A percentile compares a stretch with the other conserved stretches of the same genome.
These are phyloP conservation scores for Colletotrichum plurivorum DNA, from an alignment of 2,329 filamentous ascomycete genomes.

Conservation along the genomic window DNA sequence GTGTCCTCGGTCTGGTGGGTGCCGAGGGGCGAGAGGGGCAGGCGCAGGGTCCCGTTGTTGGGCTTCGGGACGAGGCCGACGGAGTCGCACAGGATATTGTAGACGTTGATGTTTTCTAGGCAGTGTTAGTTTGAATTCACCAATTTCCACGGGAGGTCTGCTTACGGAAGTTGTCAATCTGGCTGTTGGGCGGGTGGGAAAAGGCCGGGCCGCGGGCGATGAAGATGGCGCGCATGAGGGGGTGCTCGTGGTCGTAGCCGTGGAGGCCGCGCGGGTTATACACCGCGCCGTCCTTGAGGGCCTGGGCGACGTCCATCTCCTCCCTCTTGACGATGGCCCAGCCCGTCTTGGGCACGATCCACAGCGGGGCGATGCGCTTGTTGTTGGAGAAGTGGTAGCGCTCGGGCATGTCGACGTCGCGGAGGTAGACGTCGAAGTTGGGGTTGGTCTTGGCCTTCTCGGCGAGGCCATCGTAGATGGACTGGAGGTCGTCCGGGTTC, in stretches of 20 bases:
- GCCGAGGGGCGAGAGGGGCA: slow-evolving; percentile 76
- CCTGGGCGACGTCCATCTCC: slow-evolving; percentile 82
- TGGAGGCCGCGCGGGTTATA: slow-evolving; percentile 91
- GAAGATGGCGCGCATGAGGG: slow-evolving; percentile 96
- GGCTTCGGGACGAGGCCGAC: slow-evolving; percentile 79
- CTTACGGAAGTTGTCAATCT: slow-evolving; percentile 86
- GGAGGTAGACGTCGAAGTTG: slow-evolving; percentile 88
- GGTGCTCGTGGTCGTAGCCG: slow-evolving; percentile 95
- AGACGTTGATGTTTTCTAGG: slow-evolving; percentile 92
- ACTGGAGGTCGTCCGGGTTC: slow-evolving; percentile 73
- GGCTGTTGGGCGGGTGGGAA: slow-evolving; percentile 85
- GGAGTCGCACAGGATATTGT: slow-evolving; percentile 94
- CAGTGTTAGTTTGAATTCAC: slow-evolving; percentile 44
- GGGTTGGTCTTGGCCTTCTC: slow-evolving; percentile 72
- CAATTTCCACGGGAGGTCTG: slow-evolving; percentile 42
- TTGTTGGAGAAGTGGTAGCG: slow-evolving; percentile 93
- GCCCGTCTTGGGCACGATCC: slow-evolving; percentile 92
- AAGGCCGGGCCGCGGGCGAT: slow-evolving; percentile 93
- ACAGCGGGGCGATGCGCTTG: slow-evolving; percentile 90
- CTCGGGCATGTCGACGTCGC: slow-evolving; percentile 89
- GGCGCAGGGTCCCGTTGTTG: slow-evolving; percentile 89
- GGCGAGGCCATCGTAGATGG: slow-evolving; percentile 74
- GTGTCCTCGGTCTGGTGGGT: slow-evolving; percentile 68
- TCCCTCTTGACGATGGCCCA: slow-evolving; percentile 90
- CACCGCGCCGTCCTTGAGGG: slow-evolving; percentile 71